A percentile compares a stretch with the other conserved stretches of the same genome.
Conservation (phyloP, 164 flowering plant genomes). For the Warburgia ugandensis region DNA sequence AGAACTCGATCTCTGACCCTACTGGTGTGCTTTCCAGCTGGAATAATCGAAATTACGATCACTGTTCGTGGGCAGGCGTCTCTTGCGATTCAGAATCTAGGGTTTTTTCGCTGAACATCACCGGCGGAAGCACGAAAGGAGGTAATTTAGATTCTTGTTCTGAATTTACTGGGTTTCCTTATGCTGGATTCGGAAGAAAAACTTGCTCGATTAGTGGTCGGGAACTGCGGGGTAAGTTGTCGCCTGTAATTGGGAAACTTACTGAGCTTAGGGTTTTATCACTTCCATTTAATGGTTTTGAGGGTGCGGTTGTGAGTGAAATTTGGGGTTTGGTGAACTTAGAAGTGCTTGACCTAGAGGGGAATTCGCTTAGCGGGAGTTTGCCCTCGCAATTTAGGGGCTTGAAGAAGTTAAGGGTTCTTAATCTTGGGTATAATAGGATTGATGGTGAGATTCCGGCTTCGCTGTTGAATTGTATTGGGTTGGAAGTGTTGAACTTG, state of each 20-base stretch:
- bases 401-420: constrained; percentile 41
- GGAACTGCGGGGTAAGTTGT: constrained; percentile 38
- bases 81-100: constrained; percentile 42
- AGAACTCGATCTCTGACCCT: constrained; percentile 44
- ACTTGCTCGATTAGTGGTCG: constrained; percentile 16
- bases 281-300: constrained; percentile 44
- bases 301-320: constrained; percentile 49
- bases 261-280: constrained; percentile 55
- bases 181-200: constrained; percentile 33
- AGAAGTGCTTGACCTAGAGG: constrained; percentile 65
- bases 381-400: constrained; percentile 33
- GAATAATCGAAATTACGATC: constrained; percentile 20
- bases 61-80: constrained; percentile 75
- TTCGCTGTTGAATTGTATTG: constrained; percentile 26
- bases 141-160: constrained; percentile 30
- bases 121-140: constrained; percentile 18
- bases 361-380: constrained; percentile 44
- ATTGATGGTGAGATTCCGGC: constrained; percentile 40
- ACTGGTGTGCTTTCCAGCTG: constrained; percentile 49
- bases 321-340: constrained; percentile 52
- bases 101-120: constrained; percentile 33
- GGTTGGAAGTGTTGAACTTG: constrained; percentile 41
- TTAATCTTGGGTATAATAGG: constrained; percentile 49
- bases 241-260: constrained; percentile 36
- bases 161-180: constrained; percentile 17